Conservation (phyloP, 2,329 filamentous ascomycete species). For the Leptodontidium sp. region DNA sequence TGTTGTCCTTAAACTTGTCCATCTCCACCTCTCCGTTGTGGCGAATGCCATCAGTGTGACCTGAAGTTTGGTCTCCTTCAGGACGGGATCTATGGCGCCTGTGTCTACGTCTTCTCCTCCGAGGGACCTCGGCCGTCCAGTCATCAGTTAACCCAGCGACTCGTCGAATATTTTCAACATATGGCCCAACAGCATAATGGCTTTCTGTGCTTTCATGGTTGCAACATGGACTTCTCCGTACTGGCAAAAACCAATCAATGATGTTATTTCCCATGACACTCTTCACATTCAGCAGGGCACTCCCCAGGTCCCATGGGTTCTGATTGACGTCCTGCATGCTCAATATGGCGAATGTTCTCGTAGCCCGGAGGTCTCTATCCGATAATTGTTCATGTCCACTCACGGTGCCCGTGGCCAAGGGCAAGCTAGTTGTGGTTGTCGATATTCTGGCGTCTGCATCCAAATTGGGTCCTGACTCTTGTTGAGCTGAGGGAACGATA, state of each 20-base stretch:
- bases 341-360: slow-evolving; percentile 80
- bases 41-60: not conserved
- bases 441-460: not conserved
- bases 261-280: slow-evolving; percentile 78
- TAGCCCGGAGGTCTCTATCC: slow-evolving; percentile 50
- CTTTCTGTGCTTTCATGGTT: slow-evolving; percentile 71
- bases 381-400: slow-evolving; percentile 20
- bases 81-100: not conserved
- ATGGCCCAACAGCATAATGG: slow-evolving; percentile 72
- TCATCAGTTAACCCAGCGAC: slow-evolving; percentile 31
- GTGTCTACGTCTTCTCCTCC: slow-evolving; percentile 7
- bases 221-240: slow-evolving; percentile 77
- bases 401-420: not conserved
- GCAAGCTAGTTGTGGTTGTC: not conserved
- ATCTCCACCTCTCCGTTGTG: not conserved
- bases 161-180: slow-evolving; percentile 62
- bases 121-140: slow-evolving; percentile 9
- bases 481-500: slow-evolving; percentile 1
- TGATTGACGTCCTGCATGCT: slow-evolving; percentile 71
- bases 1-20: not conserved
- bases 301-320: slow-evolving; percentile 86
- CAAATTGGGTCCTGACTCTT: not conserved
- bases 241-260: slow-evolving; percentile 82
- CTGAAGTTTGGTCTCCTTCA: not conserved
- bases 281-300: slow-evolving; percentile 71